Conservation (phyloP, 345 rosid species). For the Camelina laxa region DNA sequence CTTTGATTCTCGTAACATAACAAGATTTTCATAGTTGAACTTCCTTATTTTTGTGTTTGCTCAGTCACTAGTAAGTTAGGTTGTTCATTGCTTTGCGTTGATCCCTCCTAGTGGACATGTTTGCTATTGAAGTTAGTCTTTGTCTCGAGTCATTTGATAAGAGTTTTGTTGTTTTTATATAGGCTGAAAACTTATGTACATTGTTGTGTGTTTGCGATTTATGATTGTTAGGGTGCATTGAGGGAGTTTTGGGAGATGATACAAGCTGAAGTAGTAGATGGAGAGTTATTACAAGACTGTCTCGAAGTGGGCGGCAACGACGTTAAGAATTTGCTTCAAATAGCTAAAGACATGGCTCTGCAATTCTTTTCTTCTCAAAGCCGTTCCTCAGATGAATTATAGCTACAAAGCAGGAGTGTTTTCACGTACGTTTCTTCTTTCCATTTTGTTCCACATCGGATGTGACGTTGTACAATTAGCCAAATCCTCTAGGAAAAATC, state of each 20-base stretch:
- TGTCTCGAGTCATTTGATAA: neutral
- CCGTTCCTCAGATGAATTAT: conserved; percentile 47
- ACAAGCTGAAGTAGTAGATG: conserved; percentile 64
- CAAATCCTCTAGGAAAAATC: conserved; percentile 23
- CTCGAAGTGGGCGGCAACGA: conserved; percentile 69
- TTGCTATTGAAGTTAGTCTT: conserved; percentile 20
- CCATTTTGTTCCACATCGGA: conserved; percentile 13
- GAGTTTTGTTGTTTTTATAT: neutral
- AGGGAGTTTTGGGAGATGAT: conserved; percentile 66
- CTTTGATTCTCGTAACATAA: neutral
- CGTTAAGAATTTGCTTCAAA: conserved; percentile 64
- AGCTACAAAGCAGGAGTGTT: conserved; percentile 17
- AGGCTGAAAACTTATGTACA: neutral
- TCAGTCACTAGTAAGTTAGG: no score
- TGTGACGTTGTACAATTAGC: neutral
- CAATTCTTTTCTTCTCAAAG: conserved; percentile 47
- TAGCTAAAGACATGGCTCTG: conserved; percentile 55
- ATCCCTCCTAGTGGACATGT: neutral
- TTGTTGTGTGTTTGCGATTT: neutral
- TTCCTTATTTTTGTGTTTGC: neutral
- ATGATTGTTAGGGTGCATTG: conserved; percentile 61
- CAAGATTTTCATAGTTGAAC: neutral
- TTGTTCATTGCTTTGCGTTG: neutral
- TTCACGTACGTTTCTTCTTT: conserved; percentile 30
- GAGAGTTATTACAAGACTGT: conserved; percentile 74